These are phyloP conservation scores for Larix kaempferi DNA, from an alignment of 75 land plant species.

Conservation along the genomic window DNA sequence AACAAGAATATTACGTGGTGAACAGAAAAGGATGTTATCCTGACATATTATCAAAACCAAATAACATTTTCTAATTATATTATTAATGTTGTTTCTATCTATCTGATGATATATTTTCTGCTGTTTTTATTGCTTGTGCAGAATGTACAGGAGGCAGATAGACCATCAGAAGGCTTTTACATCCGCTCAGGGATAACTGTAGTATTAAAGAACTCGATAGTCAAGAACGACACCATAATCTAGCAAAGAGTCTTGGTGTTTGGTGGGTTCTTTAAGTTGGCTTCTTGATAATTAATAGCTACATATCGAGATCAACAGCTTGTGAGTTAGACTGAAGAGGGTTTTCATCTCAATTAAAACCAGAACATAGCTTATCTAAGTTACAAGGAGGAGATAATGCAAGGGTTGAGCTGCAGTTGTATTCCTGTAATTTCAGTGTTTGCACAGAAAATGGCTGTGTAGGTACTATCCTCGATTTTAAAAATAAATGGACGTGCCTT, in stretches of 20 bases:
- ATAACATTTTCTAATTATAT: background rate
- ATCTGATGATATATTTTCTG: background rate
- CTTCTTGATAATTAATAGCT: background rate
- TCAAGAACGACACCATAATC: constrained; percentile 72
- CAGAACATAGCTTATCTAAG: background rate
- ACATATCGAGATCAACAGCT: background rate
- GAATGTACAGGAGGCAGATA: constrained; percentile 90
- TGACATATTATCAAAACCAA: too few relatives aligned
- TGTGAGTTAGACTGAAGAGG: background rate
- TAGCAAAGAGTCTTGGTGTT: constrained; percentile 12
- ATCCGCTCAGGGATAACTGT: constrained; percentile 89
- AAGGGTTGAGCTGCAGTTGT: background rate
- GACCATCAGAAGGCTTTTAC: constrained; percentile 78
- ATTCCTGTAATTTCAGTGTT: background rate
- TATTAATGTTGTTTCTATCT: background rate
- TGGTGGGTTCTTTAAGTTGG: background rate
- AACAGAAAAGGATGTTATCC: too few relatives aligned
- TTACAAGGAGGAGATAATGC: background rate
- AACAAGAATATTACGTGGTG: too few relatives aligned
- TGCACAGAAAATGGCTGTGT: background rate
- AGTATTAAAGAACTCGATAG: constrained; percentile 68
- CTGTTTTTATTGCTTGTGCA: constrained; percentile 15
- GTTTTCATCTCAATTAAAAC: background rate
- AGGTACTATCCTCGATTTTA: background rate
- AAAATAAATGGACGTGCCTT: background rate